Evolutionary conservation across 441 rosid species (phyloP), one percentile per base, ranked within the genome.

Genomic region (Erodium texanum): DNA sequence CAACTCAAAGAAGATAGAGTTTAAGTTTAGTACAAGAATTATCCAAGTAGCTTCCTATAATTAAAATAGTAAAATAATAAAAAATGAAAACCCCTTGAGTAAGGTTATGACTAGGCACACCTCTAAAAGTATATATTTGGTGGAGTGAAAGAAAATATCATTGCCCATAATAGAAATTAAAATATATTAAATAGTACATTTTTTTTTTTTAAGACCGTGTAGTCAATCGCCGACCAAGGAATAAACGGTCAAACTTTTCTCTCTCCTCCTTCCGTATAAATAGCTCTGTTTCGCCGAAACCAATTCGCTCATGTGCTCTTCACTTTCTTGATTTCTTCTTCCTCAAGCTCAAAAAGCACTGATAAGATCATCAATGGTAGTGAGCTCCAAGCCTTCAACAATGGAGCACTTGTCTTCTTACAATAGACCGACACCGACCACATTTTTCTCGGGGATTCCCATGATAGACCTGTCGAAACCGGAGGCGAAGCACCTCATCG

Each of bases 391-490:
- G 29, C 29, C 29, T 27, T 27, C 20, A 16, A 50, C 58, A 50
- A 50, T 50, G 58, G 58, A 50, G 8, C 58, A 50, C 3, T 3
- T 10, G 7, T 50, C 58, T 0, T 50, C 58, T 0, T 50, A 50
- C 58, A 50, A 6, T 15, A n/a, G 20, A 2, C 58, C 58, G 19
- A 50, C 58, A 2, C 58, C 58, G 19, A 50, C 58, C 58, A 50
- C 20, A 50, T 52, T 16, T 0, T 18, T 16, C 32, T 23, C 65
- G 70, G 64, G 62, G 1, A 70, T 74, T 61, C 77, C 77, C 18
- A 14, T 70, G 38, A 48, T 74, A 1, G 77, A 74, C 77, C 77
- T 74, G 24, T 70, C 77, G 27, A 23, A 70, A 0, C 77, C 77
- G 0, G 70, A 74, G 24, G 29, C 73, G 54, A 70, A 62, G 68